Evolutionary conservation across 176 grass and related monocot species (phyloP).

Genomic region (Musa troglodytarum): DNA sequence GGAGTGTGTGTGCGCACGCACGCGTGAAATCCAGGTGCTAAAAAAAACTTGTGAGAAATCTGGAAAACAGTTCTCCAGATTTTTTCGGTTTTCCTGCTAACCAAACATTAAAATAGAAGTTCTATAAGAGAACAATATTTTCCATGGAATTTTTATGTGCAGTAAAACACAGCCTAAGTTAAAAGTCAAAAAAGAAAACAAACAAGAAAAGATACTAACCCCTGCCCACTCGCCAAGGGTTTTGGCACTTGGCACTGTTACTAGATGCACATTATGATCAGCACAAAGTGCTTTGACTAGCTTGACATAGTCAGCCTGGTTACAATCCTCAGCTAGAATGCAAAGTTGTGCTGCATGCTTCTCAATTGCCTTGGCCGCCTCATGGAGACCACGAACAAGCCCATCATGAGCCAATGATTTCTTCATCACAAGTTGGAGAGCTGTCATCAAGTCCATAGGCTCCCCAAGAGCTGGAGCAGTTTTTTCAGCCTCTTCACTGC

Average conservation of each 20-base stretch:
- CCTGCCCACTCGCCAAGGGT: slow-evolving; percentile 10
- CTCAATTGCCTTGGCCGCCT: slow-evolving; percentile 9
- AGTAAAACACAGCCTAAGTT: no score
- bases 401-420: slow-evolving; percentile 15
- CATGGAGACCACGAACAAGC: slow-evolving; percentile 9
- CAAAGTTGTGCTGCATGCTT: slow-evolving; percentile 12
- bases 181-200: neutral
- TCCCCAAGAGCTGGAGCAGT: slow-evolving; percentile 9
- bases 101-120: no score
- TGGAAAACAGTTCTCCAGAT: no score
- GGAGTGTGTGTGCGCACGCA: no score
- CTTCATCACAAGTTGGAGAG: slow-evolving; percentile 8
- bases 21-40: no score
- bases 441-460: slow-evolving; percentile 15
- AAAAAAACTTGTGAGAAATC: no score
- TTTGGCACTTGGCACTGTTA: slow-evolving; percentile 2
- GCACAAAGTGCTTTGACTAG: slow-evolving; percentile 8
- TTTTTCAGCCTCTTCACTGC: neutral
- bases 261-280: slow-evolving; percentile 10
- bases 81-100: no score
- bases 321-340: slow-evolving; percentile 10
- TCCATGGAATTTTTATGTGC: no score
- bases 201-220: neutral
- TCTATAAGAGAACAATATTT: no score
- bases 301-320: slow-evolving; percentile 9